Evolutionary conservation across 192 early-diverging fungal genomes (phyloP), one percentile per base, ranked within the genome.

Genomic region (Pilobolus umbonatus): DNA sequence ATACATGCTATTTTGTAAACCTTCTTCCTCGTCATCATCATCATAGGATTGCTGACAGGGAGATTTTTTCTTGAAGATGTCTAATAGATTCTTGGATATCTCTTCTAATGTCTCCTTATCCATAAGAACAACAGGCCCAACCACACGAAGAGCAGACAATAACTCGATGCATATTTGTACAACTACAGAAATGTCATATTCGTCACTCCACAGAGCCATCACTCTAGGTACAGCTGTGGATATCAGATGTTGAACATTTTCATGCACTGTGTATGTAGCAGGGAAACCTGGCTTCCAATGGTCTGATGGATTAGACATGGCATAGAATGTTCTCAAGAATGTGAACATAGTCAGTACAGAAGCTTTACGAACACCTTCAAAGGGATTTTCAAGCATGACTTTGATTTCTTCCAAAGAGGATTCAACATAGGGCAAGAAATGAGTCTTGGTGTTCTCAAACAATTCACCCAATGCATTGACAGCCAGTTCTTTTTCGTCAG

Each of bases 401-500:
- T 84, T 63, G 46, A 91, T 69, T 53, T 86, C 83, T 38, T 84
- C 70, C 29, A 92, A 69, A 30, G 78, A 74, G 32, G 78, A 71
- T 57, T 92, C 87, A 36, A 93, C 82, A 58, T 91, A 93, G 5
- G 93, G 90, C 68, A 95, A 69, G 67, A 92, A 95, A 29, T 83
- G 76, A 1, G 76, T 55, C 10, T 75, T 58, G 6, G 92, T 88
- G 47, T 85, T 79, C 52, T 80, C 78, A 74, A 95, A 95, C 19
- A 95, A 61, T 70, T 95, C 89, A 38, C 88, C 91, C 45, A 92
- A 76, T 8, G 88, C 88, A 60, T 94, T 91, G 21, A 86, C 88
- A 26, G 93, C 91, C 40, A 89, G 81, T 68, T 95, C 93, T 70
- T 95, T 95, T 62, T 95, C 93, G 34, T 94, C 89, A 1, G 92